Conservation (phyloP, 1,139 yeast species). For the Taphrina deformans region DNA sequence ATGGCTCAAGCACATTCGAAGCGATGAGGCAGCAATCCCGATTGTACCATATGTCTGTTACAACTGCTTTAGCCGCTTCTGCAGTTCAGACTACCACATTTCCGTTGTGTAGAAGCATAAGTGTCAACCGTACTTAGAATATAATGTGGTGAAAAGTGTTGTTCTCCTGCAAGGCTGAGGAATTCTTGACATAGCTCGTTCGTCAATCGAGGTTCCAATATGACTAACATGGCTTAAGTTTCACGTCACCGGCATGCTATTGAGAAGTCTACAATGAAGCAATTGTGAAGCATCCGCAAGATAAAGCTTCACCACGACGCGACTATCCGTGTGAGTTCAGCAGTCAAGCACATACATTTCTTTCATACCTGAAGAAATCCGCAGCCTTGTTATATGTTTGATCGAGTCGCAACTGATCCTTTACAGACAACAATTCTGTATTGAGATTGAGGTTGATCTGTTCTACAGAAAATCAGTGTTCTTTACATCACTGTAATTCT, state of each 20-base stretch:
- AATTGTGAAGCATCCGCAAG: constrained; percentile 11
- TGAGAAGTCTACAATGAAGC: neutral
- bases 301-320: constrained; percentile 22
- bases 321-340: constrained; percentile 5
- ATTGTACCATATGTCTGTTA: neutral
- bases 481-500: neutral
- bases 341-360: too few relatives aligned
- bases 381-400: constrained; percentile 18
- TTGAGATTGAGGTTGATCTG: constrained; percentile 17
- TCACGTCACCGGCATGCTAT: neutral
- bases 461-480: neutral
- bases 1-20: constrained; percentile 22
- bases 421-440: constrained; percentile 9
- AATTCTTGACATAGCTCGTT: too few relatives aligned
- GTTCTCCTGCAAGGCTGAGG: too few relatives aligned
- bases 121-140: neutral
- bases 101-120: neutral
- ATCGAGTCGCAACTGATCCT: constrained; percentile 22
- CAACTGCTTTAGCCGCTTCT: neutral
- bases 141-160: too few relatives aligned
- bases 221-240: neutral
- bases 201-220: too few relatives aligned
- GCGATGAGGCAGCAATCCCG: neutral
- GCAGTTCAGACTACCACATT: neutral
- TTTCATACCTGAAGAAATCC: constrained; percentile 15